Evolutionary conservation across 352 stramenopile species (phyloP), one percentile per base, ranked within the genome.

Genomic region (Phytophthora ohioensis): DNA sequence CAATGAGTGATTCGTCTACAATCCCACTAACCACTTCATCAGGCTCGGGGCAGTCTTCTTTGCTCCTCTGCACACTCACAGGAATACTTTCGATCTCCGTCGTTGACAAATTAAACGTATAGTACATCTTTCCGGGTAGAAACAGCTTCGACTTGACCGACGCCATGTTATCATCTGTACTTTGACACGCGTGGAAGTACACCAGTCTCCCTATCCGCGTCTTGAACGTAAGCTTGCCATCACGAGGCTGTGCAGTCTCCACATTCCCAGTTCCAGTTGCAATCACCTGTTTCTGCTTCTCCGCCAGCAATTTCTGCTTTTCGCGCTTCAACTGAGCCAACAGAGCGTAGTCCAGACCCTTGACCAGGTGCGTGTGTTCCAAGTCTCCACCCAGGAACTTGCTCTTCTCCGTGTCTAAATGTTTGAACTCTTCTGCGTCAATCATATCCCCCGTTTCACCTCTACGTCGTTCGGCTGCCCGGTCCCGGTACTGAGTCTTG

Each of bases 341-440:
- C 31, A 98, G 72, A 10, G 91, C 81, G 39, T 90, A 85, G 83
- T 98, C 92, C 52, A 98, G 66, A 21, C 71, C 94, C 60, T 97
- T 98, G 4, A 97, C 91, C 15, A 97, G 60, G 73, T 97, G 91
- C 35, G 92, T 95, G 76, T 95, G 88, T 57, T 90, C 80, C 67
- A 93, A 75, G 58, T 97, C 90, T 45, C 90, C 87, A 30, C 84
- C 87, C 4, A 96, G 66, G 48, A 92, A 93, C 73, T 96, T 96
- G 65, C 66, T 96, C 66, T 93, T 87, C 48, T 96, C 81, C n/a
- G 69, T 67, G 49, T 92, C 75, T 6, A 91, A 65, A 47, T 88
- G 80, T 66, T 78, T 74, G 45, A 72, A 86, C 41, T 88, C 73
- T n/a, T 84, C 73, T 0, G 73, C 73, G 13, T 91, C 79, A 5